These are phyloP conservation scores for Corynespora cassiicola DNA, from an alignment of 2,329 filamentous ascomycete genomes.

Conservation along the genomic window DNA sequence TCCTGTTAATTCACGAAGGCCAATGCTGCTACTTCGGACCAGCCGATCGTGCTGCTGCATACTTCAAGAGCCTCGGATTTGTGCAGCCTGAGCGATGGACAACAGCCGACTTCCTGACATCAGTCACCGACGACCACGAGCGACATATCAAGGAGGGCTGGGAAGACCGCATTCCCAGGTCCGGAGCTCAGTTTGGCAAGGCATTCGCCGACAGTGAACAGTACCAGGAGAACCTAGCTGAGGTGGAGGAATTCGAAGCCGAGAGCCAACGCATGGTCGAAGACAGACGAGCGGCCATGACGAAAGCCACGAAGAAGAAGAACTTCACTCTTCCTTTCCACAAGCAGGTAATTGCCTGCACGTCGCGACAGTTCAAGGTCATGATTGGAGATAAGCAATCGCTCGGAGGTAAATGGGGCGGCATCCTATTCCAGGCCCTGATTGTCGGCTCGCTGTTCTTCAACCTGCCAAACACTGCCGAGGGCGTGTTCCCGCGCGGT, in stretches of 20 bases:
- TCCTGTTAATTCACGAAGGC: constrained; percentile 49
- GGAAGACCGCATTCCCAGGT: constrained; percentile 63
- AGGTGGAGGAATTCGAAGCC: constrained; percentile 48
- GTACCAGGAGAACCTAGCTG: constrained; percentile 43
- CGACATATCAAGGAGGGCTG: constrained; percentile 63
- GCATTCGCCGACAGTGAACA: constrained; percentile 46
- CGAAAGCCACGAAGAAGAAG: constrained; percentile 49
- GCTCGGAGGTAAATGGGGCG: constrained; percentile 58
- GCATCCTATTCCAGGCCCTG: constrained; percentile 49
- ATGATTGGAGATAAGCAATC: constrained; percentile 62
- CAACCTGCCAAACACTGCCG: constrained; percentile 58
- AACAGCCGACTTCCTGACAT: constrained; percentile 75
- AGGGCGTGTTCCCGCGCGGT: constrained; percentile 65
- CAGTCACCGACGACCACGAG: constrained; percentile 69
- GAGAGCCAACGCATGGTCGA: constrained; percentile 38
- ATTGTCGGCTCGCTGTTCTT: constrained; percentile 58
- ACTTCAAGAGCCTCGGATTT: constrained; percentile 72
- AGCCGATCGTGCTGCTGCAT: constrained; percentile 65
- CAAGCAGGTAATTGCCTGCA: constrained; percentile 48
- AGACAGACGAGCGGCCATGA: constrained; percentile 36
- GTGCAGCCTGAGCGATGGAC: constrained; percentile 71
- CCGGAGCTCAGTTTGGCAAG: constrained; percentile 61
- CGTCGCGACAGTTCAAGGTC: constrained; percentile 53
- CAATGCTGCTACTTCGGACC: constrained; percentile 66
- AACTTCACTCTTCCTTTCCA: constrained; percentile 49